Percentiles rank a stretch among this genome's conserved stretches.
phyloP scores from a whole-genome alignment of 805 yeast genomes.

The Saccharomycopsis sp. region DNA sequence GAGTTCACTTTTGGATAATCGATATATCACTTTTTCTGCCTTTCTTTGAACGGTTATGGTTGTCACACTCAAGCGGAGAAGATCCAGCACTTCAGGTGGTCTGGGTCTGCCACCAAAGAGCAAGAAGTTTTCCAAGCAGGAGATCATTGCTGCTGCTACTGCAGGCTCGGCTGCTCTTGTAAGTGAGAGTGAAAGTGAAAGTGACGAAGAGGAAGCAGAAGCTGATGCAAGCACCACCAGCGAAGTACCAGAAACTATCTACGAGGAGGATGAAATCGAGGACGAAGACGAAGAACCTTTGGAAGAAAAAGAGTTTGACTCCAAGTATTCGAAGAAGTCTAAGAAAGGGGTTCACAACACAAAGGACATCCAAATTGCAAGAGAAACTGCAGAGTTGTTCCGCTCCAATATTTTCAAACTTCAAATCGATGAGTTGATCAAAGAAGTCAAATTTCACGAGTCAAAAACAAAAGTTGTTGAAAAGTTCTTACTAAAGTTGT shows the following conservation, averaged over 20 bases:
- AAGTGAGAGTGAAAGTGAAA: too few relatives aligned
- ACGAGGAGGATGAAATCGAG: slow-evolving; percentile 22
- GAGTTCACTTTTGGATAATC: too few relatives aligned
- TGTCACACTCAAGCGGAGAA: too few relatives aligned
- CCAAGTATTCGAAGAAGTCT: not conserved
- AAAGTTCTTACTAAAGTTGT: slow-evolving; percentile 63
- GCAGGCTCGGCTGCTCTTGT: too few relatives aligned
- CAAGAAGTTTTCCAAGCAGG: too few relatives aligned
- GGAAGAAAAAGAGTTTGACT: slow-evolving; percentile 16
- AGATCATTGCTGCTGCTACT: too few relatives aligned
- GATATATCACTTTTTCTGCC: too few relatives aligned
- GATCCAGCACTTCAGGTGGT: too few relatives aligned
- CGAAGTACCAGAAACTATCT: not conserved
- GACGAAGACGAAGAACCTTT: slow-evolving; percentile 19
- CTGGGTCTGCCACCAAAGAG: too few relatives aligned
- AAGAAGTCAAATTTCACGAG: slow-evolving; percentile 71
- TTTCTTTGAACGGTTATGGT: too few relatives aligned
- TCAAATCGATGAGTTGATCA: slow-evolving; percentile 84
- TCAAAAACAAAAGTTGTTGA: slow-evolving; percentile 54
- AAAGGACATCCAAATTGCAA: slow-evolving; percentile 82
- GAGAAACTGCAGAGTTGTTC: slow-evolving; percentile 90
- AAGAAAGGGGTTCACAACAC: slow-evolving; percentile 25
- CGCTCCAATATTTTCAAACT: slow-evolving; percentile 91
- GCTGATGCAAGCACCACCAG: not conserved
- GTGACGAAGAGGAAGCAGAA: not conserved